These are phyloP conservation scores for Penicillium sp. DNA, from an alignment of 2,329 filamentous ascomycete species.

Conservation along the genomic window DNA sequence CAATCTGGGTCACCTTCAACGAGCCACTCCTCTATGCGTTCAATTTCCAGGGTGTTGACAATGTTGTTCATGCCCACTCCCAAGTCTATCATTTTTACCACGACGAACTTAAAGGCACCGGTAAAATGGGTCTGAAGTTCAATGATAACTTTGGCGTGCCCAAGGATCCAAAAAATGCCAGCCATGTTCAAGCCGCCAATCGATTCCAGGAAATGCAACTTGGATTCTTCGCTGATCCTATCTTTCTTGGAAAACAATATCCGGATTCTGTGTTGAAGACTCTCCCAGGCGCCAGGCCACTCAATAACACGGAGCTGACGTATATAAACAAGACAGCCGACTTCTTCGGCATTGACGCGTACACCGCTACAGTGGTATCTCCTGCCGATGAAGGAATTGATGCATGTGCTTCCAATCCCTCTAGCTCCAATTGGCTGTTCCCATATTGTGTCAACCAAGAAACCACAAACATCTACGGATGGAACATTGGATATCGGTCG, in stretches of 20 bases:
- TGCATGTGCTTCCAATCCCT: slow-evolving; percentile 49
- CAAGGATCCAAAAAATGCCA: slow-evolving; percentile 32
- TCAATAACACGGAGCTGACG: slow-evolving; percentile 51
- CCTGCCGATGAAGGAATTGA: slow-evolving; percentile 49
- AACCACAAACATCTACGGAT: slow-evolving; percentile 51
- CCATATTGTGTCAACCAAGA: slow-evolving; percentile 57
- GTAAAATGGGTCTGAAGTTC: slow-evolving; percentile 41
- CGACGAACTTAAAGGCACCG: slow-evolving; percentile 46
- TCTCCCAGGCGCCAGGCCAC: slow-evolving; percentile 42
- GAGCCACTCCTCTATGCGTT: slow-evolving; percentile 40
- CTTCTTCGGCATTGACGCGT: slow-evolving; percentile 59
- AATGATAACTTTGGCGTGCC: slow-evolving; percentile 56
- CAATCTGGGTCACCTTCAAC: slow-evolving; percentile 46
- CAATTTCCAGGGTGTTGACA: slow-evolving; percentile 52
- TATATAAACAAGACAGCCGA: slow-evolving; percentile 55
- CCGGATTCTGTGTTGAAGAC: slow-evolving; percentile 46
- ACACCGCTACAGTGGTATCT: slow-evolving; percentile 57
- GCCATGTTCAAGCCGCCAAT: slow-evolving; percentile 29
- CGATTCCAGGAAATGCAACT: slow-evolving; percentile 36
- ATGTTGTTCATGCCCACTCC: slow-evolving; percentile 48
- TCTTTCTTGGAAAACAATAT: slow-evolving; percentile 49
- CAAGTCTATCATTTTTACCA: slow-evolving; percentile 44
- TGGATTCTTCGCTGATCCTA: slow-evolving; percentile 46
- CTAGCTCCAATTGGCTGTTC: slow-evolving; percentile 42
- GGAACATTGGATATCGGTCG: slow-evolving; percentile 60